Percentiles rank a stretch among this genome's conserved stretches.
Conservation (phyloP, 176 grass and related monocot genomes). For the Miscanthus lutarioriparius region DNA sequence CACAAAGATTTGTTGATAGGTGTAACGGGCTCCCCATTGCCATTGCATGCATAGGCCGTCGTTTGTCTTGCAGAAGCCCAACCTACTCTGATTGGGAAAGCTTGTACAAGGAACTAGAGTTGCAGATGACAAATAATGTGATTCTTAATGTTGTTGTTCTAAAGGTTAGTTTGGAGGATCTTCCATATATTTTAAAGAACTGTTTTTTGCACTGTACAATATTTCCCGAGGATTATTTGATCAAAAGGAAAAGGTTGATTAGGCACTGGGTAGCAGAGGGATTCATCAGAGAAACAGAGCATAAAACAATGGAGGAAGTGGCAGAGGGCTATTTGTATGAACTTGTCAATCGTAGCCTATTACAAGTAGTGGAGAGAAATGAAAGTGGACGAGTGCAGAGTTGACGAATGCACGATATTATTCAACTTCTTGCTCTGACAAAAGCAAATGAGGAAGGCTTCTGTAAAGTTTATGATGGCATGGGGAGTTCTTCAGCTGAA, state of each 20-base stretch:
- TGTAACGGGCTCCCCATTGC: constrained; percentile 50
- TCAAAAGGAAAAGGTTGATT: background rate
- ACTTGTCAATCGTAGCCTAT: constrained; percentile 38
- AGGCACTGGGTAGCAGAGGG: background rate
- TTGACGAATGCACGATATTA: constrained; percentile 41
- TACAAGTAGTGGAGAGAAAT: constrained; percentile 39
- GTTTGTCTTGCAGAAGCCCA: constrained; percentile 35
- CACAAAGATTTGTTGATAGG: constrained; percentile 16
- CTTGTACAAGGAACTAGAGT: background rate
- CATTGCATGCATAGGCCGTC: constrained; percentile 38
- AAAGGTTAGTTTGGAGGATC: background rate
- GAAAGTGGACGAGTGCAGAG: background rate
- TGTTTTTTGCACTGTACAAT: background rate
- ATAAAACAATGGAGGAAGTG: constrained; percentile 46
- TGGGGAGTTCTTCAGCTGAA: background rate
- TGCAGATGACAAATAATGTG: background rate
- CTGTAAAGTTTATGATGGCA: constrained; percentile 12
- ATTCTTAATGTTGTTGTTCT: background rate
- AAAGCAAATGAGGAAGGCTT: constrained; percentile 33
- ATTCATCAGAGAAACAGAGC: constrained; percentile 21
- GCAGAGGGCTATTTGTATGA: constrained; percentile 42
- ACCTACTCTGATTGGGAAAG: background rate
- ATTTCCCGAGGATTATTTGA: background rate
- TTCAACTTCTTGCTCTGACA: constrained; percentile 1
- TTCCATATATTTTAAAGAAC: background rate